A percentile compares a stretch with the other conserved stretches of the same genome.
These are phyloP conservation scores for Komagataella ulmi DNA, from an alignment of 805 yeast genomes.

Conservation along the genomic window DNA sequence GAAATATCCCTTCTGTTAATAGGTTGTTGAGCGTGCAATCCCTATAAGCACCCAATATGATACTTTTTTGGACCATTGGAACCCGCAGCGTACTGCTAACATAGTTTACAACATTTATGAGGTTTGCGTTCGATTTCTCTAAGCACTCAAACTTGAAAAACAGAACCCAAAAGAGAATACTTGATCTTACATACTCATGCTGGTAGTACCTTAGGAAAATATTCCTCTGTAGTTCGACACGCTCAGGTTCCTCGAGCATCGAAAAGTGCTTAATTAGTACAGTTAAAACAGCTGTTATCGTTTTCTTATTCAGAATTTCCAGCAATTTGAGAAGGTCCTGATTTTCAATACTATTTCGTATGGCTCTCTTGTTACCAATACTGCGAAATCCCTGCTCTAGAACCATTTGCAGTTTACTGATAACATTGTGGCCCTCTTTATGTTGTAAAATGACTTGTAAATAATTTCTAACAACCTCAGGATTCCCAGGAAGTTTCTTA, in stretches of 20 bases:
- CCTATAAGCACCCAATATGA: conserved; percentile 21
- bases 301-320: conserved; percentile 5
- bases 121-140: conserved; percentile 27
- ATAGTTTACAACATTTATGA: conserved; percentile 29
- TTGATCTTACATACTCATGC: conserved; percentile 20
- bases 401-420: background rate
- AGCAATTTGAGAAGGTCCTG: conserved; percentile 7
- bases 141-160: conserved; percentile 39
- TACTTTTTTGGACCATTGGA: conserved; percentile 34
- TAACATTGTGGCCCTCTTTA: background rate
- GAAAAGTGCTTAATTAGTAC: conserved; percentile 14
- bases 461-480: conserved; percentile 8
- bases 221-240: conserved; percentile 12
- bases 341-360: conserved; percentile 1
- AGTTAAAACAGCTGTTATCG: conserved; percentile 13
- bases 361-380: background rate
- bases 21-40: conserved; percentile 21
- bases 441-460: conserved; percentile 1
- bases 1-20: conserved; percentile 8
- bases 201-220: conserved; percentile 12
- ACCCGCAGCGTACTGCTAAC: conserved; percentile 31
- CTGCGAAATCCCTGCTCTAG: background rate
- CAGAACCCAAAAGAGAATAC: conserved; percentile 41
- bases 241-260: conserved; percentile 7
- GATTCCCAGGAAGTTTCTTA: conserved; percentile 3